Percentiles rank a stretch among this genome's conserved stretches.
Evolutionary conservation across 176 grass and related monocot genomes (phyloP).

Genomic region (Oryza officinalis): DNA sequence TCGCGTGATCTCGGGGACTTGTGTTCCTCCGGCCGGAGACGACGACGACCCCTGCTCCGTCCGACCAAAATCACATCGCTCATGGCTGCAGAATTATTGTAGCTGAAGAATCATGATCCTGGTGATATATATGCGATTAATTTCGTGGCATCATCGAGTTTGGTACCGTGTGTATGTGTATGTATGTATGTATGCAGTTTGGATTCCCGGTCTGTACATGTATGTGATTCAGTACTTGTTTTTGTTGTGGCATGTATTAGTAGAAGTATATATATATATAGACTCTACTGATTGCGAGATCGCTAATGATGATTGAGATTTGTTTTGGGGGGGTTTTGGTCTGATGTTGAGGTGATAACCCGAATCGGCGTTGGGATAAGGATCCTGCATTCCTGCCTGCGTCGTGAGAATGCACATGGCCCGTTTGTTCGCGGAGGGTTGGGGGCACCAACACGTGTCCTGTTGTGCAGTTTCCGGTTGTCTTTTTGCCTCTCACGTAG

Average conservation of each 20-base stretch:
- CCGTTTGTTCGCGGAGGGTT: not conserved
- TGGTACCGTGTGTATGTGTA: not conserved
- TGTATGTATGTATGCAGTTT: not conserved
- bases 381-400: not conserved
- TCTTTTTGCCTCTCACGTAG: not conserved
- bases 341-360: conserved; percentile 8
- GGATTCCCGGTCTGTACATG: no score
- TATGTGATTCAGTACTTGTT: not conserved
- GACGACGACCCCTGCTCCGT: not conserved
- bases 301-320: not conserved
- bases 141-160: not conserved
- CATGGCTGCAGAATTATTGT: not conserved
- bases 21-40: not conserved
- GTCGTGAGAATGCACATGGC: not conserved
- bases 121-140: not conserved
- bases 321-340: not conserved
- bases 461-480: not conserved
- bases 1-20: conserved; percentile 25
- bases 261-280: not conserved
- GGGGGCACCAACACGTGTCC: not conserved
- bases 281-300: not conserved
- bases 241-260: not conserved
- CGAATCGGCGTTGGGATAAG: not conserved
- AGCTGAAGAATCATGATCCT: not conserved
- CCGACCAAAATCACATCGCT: not conserved